These are phyloP conservation scores for Artemisia tridentata DNA, from an alignment of 129 eudicot genomes.

Conservation along the genomic window DNA sequence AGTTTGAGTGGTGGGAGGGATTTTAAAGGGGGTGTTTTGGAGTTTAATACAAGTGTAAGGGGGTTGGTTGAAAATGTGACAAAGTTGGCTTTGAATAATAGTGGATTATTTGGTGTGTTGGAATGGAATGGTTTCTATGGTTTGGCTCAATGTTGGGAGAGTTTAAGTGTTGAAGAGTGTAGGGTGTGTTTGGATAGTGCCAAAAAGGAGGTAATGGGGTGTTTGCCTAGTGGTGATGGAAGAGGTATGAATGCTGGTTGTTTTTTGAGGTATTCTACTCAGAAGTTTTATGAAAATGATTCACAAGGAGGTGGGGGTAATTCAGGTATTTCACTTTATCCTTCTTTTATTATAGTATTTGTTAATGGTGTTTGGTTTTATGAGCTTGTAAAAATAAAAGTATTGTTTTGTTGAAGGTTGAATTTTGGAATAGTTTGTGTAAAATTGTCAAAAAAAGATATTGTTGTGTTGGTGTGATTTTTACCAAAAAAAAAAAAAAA, in stretches of 20 bases:
- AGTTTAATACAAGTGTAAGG: conserved; percentile 24
- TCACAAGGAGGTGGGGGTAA: conserved; percentile 8
- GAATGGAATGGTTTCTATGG: conserved; percentile 53
- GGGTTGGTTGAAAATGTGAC: conserved; percentile 50
- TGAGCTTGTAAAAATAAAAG: no score
- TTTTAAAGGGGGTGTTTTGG: conserved; percentile 20
- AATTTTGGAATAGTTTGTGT: no score
- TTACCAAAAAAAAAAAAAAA: no score
- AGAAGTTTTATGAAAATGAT: conserved; percentile 49
- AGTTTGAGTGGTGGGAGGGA: no score
- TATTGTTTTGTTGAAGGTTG: no score
- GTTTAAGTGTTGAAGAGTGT: conserved; percentile 47
- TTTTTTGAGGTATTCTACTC: conserved; percentile 66
- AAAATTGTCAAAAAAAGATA: no score
- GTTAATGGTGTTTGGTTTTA: no score
- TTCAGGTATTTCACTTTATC: conserved; percentile 34
- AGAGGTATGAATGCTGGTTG: conserved; percentile 70
- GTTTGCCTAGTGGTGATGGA: conserved; percentile 69
- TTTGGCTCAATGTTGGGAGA: conserved; percentile 77
- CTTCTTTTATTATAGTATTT: background rate
- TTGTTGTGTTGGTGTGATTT: no score
- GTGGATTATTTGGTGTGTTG: conserved; percentile 51
- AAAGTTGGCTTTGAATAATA: conserved; percentile 26
- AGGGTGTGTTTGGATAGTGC: conserved; percentile 56
- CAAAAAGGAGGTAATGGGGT: conserved; percentile 23